phyloP scores from a whole-genome alignment of 495 filamentous ascomycete species.

The Podospora sp. region DNA sequence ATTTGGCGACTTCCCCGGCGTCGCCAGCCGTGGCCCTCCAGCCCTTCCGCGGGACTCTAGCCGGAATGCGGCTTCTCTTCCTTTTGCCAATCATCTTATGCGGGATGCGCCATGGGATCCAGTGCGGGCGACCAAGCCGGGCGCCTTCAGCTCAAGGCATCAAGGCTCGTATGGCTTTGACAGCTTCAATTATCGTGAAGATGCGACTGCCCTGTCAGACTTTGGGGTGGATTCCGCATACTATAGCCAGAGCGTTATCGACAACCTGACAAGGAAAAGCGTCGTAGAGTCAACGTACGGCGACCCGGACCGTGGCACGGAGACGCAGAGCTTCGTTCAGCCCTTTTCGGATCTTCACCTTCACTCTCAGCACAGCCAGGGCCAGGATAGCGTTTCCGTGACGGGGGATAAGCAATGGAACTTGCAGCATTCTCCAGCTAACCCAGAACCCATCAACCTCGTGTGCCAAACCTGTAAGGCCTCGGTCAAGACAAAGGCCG shows the following conservation, averaged over 20 bases:
- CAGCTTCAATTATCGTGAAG: conserved; percentile 25
- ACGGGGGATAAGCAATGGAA: conserved; percentile 15
- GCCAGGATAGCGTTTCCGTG: conserved; percentile 8
- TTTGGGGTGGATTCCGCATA: conserved; percentile 66
- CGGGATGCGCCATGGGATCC: not conserved
- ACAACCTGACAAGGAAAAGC: conserved; percentile 30
- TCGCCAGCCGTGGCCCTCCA: not conserved
- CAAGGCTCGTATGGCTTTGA: not conserved
- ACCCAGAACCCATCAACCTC: conserved; percentile 23
- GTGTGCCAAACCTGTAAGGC: conserved; percentile 41
- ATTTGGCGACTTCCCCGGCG: not conserved
- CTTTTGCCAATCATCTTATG: not conserved
- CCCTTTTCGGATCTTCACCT: conserved; percentile 31
- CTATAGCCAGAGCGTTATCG: conserved; percentile 43
- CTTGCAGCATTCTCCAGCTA: conserved; percentile 13
- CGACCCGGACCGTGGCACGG: conserved; percentile 39
- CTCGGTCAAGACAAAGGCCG: conserved; percentile 51
- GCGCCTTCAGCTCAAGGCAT: not conserved
- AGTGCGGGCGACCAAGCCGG: not conserved
- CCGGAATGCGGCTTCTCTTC: not conserved
- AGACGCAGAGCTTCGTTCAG: conserved; percentile 44
- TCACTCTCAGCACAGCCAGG: conserved; percentile 22
- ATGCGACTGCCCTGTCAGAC: conserved; percentile 52
- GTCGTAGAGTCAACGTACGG: conserved; percentile 53
- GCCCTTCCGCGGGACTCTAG: not conserved